Evolutionary conservation across 305 asterid species (phyloP).

Genomic region (Solanum hybrid): DNA sequence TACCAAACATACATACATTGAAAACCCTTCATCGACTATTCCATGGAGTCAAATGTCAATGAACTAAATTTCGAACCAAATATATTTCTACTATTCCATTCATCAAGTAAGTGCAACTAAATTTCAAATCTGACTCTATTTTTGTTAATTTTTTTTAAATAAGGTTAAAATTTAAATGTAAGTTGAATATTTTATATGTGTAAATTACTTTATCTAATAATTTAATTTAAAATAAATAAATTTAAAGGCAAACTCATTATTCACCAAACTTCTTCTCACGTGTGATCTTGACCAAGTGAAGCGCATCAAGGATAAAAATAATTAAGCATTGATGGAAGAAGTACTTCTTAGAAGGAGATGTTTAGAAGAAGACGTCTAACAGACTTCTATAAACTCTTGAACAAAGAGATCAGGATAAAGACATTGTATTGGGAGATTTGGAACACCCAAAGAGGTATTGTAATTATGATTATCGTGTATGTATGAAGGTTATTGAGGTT

Average conservation of each 20-base stretch:
- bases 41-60: background rate
- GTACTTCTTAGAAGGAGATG: too few species aligned
- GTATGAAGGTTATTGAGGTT: background rate
- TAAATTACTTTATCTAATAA: background rate
- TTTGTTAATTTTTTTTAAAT: background rate
- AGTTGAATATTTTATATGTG: background rate
- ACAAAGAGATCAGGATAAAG: background rate
- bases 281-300: background rate
- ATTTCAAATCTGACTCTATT: background rate
- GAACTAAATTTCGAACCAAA: background rate
- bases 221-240: background rate
- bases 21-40: background rate
- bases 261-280: background rate
- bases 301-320: background rate
- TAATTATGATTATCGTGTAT: too few species aligned
- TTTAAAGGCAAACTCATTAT: background rate
- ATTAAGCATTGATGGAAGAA: too few species aligned
- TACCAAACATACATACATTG: background rate
- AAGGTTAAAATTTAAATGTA: background rate
- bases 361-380: too few species aligned
- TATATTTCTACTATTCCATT: background rate
- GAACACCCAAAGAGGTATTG: background rate
- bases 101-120: background rate
- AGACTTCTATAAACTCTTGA: background rate
- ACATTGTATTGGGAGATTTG: too few species aligned